Conservation (phyloP, 2,329 filamentous ascomycete genomes). For the Exophiala phaeomuriformis region DNA sequence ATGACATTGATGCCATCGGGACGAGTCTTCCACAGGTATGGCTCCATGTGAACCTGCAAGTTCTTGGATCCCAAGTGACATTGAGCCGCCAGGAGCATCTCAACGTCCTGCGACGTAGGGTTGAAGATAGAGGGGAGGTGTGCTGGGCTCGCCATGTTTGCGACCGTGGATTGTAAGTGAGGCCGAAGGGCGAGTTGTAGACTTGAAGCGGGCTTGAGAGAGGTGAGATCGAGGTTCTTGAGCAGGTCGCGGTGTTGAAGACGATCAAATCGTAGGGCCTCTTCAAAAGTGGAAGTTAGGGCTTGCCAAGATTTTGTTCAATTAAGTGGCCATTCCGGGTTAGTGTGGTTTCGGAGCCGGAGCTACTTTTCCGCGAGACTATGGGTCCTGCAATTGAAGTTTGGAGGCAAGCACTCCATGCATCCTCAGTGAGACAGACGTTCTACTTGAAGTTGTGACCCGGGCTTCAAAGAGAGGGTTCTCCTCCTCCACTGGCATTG, state of each 20-base stretch:
- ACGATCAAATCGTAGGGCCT: conserved; percentile 8
- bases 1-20: conserved; percentile 97
- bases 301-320: conserved; percentile 7
- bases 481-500: background rate
- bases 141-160: conserved; percentile 60
- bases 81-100: conserved; percentile 97
- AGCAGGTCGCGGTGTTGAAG: conserved; percentile 29
- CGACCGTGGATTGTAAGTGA: conserved; percentile 43
- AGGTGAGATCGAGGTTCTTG: conserved; percentile 16
- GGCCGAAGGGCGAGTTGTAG: conserved; percentile 42
- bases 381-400: background rate
- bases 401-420: too few relatives aligned
- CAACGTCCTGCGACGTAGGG: conserved; percentile 95
- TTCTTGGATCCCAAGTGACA: conserved; percentile 98
- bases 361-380: conserved; percentile 13
- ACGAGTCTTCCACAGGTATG: conserved; percentile 99
- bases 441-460: background rate
- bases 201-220: conserved; percentile 29
- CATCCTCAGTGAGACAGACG: too few relatives aligned
- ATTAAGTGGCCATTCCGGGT: background rate
- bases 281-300: conserved; percentile 10
- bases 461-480: background rate
- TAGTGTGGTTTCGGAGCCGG: conserved; percentile 2
- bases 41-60: conserved; percentile 98
- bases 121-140: conserved; percentile 95